A percentile compares a stretch with the other conserved stretches of the same genome.
phyloP scores from a whole-genome alignment of 306 rosid genomes.

The Acacia confusa region DNA sequence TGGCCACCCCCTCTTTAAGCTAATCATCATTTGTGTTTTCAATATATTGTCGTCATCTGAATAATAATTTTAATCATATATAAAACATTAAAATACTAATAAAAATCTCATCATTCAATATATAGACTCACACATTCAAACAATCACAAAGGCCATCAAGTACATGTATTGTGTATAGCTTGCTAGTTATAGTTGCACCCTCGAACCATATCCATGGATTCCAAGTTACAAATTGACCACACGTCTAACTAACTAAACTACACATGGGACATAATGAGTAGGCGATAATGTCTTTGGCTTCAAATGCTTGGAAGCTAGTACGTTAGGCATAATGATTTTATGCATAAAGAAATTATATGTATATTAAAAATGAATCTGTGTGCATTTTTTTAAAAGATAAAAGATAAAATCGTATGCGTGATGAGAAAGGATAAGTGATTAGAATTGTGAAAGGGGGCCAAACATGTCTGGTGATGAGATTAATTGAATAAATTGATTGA shows the following conservation, averaged over 20 bases:
- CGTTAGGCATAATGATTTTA: background rate
- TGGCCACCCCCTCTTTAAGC: background rate
- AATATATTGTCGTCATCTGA: background rate
- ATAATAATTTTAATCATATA: background rate
- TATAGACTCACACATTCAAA: background rate
- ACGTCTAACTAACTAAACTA: background rate
- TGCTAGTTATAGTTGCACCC: background rate
- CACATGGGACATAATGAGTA: slow-evolving; percentile 1
- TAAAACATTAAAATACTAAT: background rate
- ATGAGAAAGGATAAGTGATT: background rate
- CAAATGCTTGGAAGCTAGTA: background rate
- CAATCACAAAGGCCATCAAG: background rate
- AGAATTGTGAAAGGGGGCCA: background rate
- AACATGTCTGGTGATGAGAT: slow-evolving; percentile 8
- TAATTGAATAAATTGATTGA: slow-evolving; percentile 13
- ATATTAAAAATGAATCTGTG: background rate
- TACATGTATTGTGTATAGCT: background rate
- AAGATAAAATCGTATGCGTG: background rate
- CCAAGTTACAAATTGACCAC: background rate
- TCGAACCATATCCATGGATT: background rate
- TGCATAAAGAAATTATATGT: background rate
- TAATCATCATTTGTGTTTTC: background rate
- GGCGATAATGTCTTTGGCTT: background rate
- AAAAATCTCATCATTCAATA: background rate
- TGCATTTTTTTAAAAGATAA: background rate